Percentiles rank a stretch among this genome's conserved stretches.
Evolutionary conservation across 1,284 basidiomycete genomes (phyloP).

Genomic region (Sanghuangporus baumii): DNA sequence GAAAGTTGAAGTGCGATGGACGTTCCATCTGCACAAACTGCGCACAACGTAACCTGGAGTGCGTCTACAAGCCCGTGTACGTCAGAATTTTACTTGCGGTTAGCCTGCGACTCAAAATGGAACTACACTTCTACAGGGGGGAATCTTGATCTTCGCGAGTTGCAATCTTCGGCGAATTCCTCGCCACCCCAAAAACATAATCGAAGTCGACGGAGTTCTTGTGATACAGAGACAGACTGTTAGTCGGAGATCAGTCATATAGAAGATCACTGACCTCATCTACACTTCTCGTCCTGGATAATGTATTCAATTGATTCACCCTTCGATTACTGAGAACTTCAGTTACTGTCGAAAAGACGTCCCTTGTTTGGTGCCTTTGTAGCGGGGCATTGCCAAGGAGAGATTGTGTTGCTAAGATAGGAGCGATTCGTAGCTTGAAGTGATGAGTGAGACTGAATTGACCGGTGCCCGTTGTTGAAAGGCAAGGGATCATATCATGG

Average conservation of each 20-base stretch:
- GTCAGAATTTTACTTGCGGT: background rate
- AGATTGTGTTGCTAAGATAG: no score
- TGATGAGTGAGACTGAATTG: no score
- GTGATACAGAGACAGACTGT: background rate
- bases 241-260: background rate
- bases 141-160: background rate
- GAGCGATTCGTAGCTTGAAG: no score
- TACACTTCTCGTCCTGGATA: background rate
- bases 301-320: background rate
- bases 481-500: no score
- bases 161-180: background rate
- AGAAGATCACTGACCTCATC: background rate
- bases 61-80: slow-evolving; percentile 19
- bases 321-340: background rate
- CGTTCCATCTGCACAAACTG: slow-evolving; percentile 19
- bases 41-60: slow-evolving; percentile 16
- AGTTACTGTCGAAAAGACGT: background rate
- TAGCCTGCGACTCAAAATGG: background rate
- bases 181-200: background rate
- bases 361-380: no score
- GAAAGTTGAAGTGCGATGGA: slow-evolving; percentile 21
- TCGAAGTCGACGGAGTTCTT: background rate
- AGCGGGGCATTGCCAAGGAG: no score
- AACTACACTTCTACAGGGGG: background rate
- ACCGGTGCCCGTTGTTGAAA: no score